phyloP scores from a whole-genome alignment of 148 eudicot species.

The Camellia lanceoleosa region DNA sequence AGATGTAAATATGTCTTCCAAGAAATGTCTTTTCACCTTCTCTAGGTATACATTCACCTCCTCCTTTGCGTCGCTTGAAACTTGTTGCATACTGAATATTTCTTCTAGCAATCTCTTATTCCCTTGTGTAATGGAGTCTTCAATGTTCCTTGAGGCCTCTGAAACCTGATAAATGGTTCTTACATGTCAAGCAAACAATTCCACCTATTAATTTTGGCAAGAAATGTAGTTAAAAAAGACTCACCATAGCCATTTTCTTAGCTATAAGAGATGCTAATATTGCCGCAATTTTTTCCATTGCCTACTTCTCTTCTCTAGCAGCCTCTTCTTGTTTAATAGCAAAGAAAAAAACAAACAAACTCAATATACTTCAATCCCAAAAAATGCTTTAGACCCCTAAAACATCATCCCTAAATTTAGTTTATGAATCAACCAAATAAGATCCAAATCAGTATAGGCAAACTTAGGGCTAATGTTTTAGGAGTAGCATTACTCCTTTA shows the following conservation, averaged over 20 bases:
- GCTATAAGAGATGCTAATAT: background rate
- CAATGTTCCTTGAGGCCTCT: constrained; percentile 46
- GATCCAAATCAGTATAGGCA: too few species aligned
- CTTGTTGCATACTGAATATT: constrained; percentile 50
- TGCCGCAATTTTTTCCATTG: too few species aligned
- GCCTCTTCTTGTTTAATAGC: too few species aligned
- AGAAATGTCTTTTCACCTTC: constrained; percentile 40
- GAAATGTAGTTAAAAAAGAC: background rate
- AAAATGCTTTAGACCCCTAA: too few species aligned
- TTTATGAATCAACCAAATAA: too few species aligned
- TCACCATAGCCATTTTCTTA: constrained; percentile 50
- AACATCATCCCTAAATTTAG: too few species aligned
- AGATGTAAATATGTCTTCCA: constrained; percentile 49
- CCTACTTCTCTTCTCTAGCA: too few species aligned
- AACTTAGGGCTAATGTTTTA: too few species aligned
- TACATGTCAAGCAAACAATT: background rate
- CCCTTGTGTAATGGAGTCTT: constrained; percentile 34
- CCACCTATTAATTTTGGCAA: too few species aligned
- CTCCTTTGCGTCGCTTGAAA: constrained; percentile 43
- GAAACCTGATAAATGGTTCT: constrained; percentile 48
- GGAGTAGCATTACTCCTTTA: too few species aligned
- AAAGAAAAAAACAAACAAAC: too few species aligned
- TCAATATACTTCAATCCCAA: too few species aligned
- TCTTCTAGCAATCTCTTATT: constrained; percentile 37
- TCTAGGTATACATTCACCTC: constrained; percentile 44